phyloP scores from a whole-genome alignment of 192 early-diverging fungal genomes.

The Dispira simplex region DNA sequence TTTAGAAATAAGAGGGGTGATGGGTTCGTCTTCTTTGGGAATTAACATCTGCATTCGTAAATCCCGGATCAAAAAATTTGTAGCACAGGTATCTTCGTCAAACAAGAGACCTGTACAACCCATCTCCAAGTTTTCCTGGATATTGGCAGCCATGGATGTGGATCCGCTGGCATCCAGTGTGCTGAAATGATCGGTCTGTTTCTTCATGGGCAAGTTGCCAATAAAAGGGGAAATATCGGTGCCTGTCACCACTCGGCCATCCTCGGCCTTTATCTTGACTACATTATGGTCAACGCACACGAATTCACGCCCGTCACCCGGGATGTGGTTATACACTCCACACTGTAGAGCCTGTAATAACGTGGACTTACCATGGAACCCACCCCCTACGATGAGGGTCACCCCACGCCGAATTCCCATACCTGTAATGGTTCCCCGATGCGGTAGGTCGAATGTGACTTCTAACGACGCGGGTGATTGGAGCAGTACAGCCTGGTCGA shows the following conservation, averaged over 20 bases:
- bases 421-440: conserved; percentile 27
- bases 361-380: conserved; percentile 43
- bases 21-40: conserved; percentile 27
- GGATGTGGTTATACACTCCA: conserved; percentile 38
- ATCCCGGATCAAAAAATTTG: conserved; percentile 43
- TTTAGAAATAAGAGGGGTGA: conserved; percentile 36
- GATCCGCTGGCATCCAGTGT: conserved; percentile 34
- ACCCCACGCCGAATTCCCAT: conserved; percentile 32
- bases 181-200: conserved; percentile 22
- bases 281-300: conserved; percentile 21
- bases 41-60: conserved; percentile 35
- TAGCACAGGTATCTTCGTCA: conserved; percentile 45
- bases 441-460: conserved; percentile 25
- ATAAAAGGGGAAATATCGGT: conserved; percentile 37
- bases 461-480: conserved; percentile 21
- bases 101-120: conserved; percentile 24
- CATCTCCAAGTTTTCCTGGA: conserved; percentile 33
- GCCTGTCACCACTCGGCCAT: conserved; percentile 27
- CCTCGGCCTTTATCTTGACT: conserved; percentile 33
- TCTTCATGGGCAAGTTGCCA: conserved; percentile 29
- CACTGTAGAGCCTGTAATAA: conserved; percentile 34
- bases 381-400: conserved; percentile 34
- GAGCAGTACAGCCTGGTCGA: conserved; percentile 17
- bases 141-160: conserved; percentile 40
- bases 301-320: conserved; percentile 38